Evolutionary conservation across 208 protist genomes (phyloP).

Genomic region (Leishmania mexicana): DNA sequence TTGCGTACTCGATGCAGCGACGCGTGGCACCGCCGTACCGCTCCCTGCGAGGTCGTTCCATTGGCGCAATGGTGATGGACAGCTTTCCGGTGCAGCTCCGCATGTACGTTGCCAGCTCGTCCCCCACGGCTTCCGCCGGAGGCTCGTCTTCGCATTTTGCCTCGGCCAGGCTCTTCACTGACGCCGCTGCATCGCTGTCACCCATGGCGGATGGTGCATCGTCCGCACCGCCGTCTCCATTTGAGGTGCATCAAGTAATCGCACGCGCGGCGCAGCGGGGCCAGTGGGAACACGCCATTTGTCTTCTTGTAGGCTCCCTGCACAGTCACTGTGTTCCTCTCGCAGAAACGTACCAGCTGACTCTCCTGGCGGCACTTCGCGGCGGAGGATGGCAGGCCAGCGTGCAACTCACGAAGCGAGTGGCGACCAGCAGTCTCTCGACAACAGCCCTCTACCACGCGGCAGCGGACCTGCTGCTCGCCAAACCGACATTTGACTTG

Average conservation of each 20-base stretch:
- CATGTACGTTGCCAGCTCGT: not conserved
- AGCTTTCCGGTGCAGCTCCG: not conserved
- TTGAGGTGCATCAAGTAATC: slow-evolving; percentile 72
- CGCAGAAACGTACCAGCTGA: slow-evolving; percentile 61
- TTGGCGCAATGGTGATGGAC: not conserved
- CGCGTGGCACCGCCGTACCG: not conserved
- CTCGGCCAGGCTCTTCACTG: not conserved
- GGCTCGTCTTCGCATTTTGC: not conserved
- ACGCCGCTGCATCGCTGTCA: not conserved
- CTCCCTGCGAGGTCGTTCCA: not conserved
- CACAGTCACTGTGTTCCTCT: slow-evolving; percentile 61
- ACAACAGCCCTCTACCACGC: slow-evolving; percentile 57
- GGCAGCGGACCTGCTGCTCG: slow-evolving; percentile 50
- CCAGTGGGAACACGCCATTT: slow-evolving; percentile 47
- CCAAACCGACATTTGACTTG: not conserved
- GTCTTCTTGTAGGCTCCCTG: slow-evolving; percentile 59
- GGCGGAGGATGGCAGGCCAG: slow-evolving; percentile 45
- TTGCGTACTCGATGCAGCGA: not conserved
- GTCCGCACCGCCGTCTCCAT: slow-evolving; percentile 46
- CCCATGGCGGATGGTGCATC: not conserved
- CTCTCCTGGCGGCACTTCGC: slow-evolving; percentile 42
- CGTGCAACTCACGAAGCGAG: slow-evolving; percentile 46
- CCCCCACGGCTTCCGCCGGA: not conserved
- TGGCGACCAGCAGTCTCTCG: slow-evolving; percentile 65
- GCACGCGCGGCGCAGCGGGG: slow-evolving; percentile 40